Conservation (phyloP, 805 yeast genomes). For the Lachancea nothofagi region DNA sequence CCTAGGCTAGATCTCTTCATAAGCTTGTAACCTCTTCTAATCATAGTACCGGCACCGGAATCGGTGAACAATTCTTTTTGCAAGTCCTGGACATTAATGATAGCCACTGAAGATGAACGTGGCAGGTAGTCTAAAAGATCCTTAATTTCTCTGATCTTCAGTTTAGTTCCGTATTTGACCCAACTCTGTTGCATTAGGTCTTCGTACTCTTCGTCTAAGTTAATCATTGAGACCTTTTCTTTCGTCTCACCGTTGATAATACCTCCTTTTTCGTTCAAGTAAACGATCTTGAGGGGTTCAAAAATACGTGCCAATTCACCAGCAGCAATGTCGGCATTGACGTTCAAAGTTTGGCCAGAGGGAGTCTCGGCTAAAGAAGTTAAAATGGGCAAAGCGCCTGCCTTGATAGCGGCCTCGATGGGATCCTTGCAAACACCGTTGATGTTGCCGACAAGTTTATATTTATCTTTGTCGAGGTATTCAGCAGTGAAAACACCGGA, state of each 20-base stretch:
- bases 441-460: conserved; percentile 88
- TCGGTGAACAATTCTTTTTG: conserved; percentile 98
- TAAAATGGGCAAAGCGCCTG: conserved; percentile 94
- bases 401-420: conserved; percentile 88
- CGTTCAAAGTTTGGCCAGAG: conserved; percentile 93
- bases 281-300: conserved; percentile 95
- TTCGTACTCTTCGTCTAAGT: conserved; percentile 94
- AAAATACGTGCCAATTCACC: conserved; percentile 95
- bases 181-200: conserved; percentile 86
- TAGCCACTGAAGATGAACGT: conserved; percentile 95
- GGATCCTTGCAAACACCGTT: conserved; percentile 81
- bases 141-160: conserved; percentile 93
- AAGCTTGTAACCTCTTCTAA: conserved; percentile 93
- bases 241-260: conserved; percentile 88
- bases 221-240: conserved; percentile 82
- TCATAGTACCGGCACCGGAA: conserved; percentile 98
- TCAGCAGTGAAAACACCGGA: conserved; percentile 96
- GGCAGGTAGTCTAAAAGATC: conserved; percentile 92
- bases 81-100: conserved; percentile 88
- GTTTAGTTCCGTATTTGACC: conserved; percentile 98
- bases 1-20: conserved; percentile 60
- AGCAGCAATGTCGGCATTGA: conserved; percentile 98
- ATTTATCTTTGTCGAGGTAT: conserved; percentile 83
- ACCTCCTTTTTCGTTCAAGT: conserved; percentile 96
- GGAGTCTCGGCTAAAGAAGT: conserved; percentile 96